Evolutionary conservation across 2,329 filamentous ascomycete species (phyloP), one percentile per base, ranked within the genome.

Genomic region (Hyphodiscus sp.): DNA sequence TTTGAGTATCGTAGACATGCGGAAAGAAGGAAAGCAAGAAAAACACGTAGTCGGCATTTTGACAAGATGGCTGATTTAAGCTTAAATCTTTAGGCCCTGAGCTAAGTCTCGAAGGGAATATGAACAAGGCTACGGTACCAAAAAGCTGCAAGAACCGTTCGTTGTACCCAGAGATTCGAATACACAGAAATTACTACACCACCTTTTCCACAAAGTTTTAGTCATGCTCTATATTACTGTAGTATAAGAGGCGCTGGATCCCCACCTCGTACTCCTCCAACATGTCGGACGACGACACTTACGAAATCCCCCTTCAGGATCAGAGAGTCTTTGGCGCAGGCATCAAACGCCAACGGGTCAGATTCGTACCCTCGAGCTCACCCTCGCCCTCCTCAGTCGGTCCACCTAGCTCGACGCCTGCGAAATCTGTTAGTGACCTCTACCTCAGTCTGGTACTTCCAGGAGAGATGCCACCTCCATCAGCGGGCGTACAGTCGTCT

Each of bases 391-490:
- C 58, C n/a, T 42, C 55, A 23, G 47, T 49, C 52, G 64, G 44
- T 62, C 61, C 51, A 61, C 77, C 59, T 45, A 61, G 41, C 47
- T 62, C n/a, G 45, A 59, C 51, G 54, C 60, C 53, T 54, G 58
- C 59, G 8, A 62, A 67, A 16, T 65, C 64, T 15, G 61, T 66
- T 41, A 62, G 65, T 51, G 81, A 88, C 52, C 70, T 81, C 45
- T 89, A 90, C 61, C 76, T 88, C 23, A 80, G 77, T 55, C 76
- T 89, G 54, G 86, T 89, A 19, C 71, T 87, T 11, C 60, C 65
- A 23, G 47, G 56, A 41, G 59, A 60, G 2, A 15, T 49, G 13
- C 47, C 49, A 18, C 16, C 20, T 19, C 13, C 43, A 2, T 23
- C 50, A 38, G 45, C 19, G 8, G n/a, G 41, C 33, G 18, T 13